Evolutionary conservation across 306 rosid species (phyloP), one percentile per base, ranked within the genome.

Genomic region (Inga leiocalycina): DNA sequence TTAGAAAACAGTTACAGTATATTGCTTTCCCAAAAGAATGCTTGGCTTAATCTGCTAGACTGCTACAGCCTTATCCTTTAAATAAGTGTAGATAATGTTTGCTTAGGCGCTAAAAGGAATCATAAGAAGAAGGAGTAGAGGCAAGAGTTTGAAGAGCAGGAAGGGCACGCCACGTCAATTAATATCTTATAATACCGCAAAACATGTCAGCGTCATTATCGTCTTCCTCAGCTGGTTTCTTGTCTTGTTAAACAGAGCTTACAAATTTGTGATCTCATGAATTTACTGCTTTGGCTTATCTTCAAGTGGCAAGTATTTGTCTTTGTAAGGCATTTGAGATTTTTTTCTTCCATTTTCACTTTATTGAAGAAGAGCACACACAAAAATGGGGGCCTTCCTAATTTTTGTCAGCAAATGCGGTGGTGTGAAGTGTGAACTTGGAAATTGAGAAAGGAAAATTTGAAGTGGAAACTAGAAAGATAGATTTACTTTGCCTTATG

Each of bases 11-110:
- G 37, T 70, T 57, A 16, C 67, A 80, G 49, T 43, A 20, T n/a
- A 8, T 84, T 86, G 83, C 46, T 80, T 88, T 74, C 44, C 57
- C 20, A 72, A 44, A 52, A 76, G 82, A 86, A 74, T 64, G 80
- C 61, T 80, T 85, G 27, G 83, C 83, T 62, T 81, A n/a, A 72
- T 73, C 3, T 61, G 66, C 54, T 49, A 14, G 52, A 48, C 52
- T 10, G 15, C 37, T n/a, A 46, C 43, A 5, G 9, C 1, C 71
- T 65, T 65, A 30, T 65, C 41, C 71, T 32, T 32, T 32, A 65
- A 14, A 32, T 65, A 32, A 34, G 9, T 65, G 43, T 32, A 32
- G 5, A 32, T 6, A 30, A 5, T 65, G 41, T 12, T 65, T 32
- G 71, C 71, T 65, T 65, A 65, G n/a, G 43, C 10, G 71, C 43